A percentile compares a stretch with the other conserved stretches of the same genome.
These are phyloP conservation scores for Nemania sp. DNA, from an alignment of 2,329 filamentous ascomycete genomes.

Conservation along the genomic window DNA sequence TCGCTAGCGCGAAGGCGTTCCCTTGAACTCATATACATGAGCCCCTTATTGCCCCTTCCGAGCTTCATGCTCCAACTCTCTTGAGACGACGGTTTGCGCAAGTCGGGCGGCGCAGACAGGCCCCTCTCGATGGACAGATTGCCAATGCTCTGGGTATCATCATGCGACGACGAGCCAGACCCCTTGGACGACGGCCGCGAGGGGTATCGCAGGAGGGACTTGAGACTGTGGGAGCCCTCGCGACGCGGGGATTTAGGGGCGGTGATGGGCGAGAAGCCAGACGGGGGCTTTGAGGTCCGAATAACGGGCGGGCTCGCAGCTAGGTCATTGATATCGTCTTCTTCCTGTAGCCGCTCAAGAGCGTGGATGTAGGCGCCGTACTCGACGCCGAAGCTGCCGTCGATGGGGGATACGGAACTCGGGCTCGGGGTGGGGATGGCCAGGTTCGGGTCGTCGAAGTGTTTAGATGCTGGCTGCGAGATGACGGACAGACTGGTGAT, in stretches of 20 bases:
- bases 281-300: conserved; percentile 83
- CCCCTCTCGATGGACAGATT: conserved; percentile 73
- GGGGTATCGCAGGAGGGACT: conserved; percentile 68
- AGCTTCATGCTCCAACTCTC: conserved; percentile 74
- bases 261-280: conserved; percentile 79
- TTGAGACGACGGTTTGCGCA: conserved; percentile 65
- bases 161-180: conserved; percentile 65
- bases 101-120: conserved; percentile 60
- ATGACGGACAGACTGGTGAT: conserved; percentile 78
- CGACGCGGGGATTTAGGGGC: conserved; percentile 66
- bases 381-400: conserved; percentile 76
- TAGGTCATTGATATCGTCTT: conserved; percentile 67
- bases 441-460: conserved; percentile 71
- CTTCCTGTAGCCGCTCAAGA: conserved; percentile 62
- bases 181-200: conserved; percentile 71
- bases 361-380: conserved; percentile 73
- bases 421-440: conserved; percentile 53
- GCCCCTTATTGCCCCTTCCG: conserved; percentile 64
- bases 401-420: conserved; percentile 54
- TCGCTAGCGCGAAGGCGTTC: conserved; percentile 74
- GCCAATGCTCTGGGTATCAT: conserved; percentile 72
- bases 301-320: conserved; percentile 77
- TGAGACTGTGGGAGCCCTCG: conserved; percentile 64
- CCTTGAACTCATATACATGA: conserved; percentile 81
- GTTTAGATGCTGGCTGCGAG: conserved; percentile 74